Evolutionary conservation across 1,139 yeast species (phyloP).

Genomic region (Hemisphaericaspora xylofermentans): DNA sequence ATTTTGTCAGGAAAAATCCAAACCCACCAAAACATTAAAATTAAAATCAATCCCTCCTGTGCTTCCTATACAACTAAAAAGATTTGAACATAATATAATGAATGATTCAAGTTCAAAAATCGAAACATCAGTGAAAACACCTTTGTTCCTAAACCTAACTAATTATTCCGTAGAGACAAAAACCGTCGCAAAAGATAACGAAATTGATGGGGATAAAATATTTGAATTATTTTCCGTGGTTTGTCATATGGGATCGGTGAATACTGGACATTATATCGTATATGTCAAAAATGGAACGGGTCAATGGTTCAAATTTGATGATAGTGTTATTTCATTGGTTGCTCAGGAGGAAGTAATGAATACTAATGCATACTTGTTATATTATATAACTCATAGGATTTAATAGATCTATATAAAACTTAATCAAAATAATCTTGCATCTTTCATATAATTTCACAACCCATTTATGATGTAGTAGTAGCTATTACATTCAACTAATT

Average conservation of each 20-base stretch:
- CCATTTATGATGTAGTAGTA: background rate
- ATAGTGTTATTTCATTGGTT: constrained; percentile 74
- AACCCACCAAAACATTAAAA: constrained; percentile 68
- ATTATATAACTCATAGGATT: constrained; percentile 62
- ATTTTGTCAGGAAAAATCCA: constrained; percentile 57
- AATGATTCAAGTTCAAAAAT: constrained; percentile 66
- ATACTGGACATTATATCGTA: constrained; percentile 92
- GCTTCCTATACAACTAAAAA: constrained; percentile 77
- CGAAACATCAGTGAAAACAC: constrained; percentile 72
- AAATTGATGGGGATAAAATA: constrained; percentile 32
- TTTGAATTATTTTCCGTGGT: constrained; percentile 86
- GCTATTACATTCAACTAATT: too few relatives aligned
- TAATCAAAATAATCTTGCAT: too few relatives aligned
- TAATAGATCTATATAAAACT: constrained; percentile 9
- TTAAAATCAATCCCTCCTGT: constrained; percentile 74
- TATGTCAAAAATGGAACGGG: constrained; percentile 70
- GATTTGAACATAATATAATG: constrained; percentile 72
- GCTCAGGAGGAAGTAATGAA: constrained; percentile 62
- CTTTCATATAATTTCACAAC: background rate
- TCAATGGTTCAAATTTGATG: constrained; percentile 89
- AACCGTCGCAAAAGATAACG: constrained; percentile 8
- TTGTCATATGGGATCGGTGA: constrained; percentile 87
- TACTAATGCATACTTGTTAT: constrained; percentile 76
- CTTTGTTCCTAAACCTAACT: constrained; percentile 67
- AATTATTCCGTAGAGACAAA: constrained; percentile 50